Evolutionary conservation across 768 basidiomycete species (phyloP), one percentile per base, ranked within the genome.

Genomic region (Clavaria fumosa): DNA sequence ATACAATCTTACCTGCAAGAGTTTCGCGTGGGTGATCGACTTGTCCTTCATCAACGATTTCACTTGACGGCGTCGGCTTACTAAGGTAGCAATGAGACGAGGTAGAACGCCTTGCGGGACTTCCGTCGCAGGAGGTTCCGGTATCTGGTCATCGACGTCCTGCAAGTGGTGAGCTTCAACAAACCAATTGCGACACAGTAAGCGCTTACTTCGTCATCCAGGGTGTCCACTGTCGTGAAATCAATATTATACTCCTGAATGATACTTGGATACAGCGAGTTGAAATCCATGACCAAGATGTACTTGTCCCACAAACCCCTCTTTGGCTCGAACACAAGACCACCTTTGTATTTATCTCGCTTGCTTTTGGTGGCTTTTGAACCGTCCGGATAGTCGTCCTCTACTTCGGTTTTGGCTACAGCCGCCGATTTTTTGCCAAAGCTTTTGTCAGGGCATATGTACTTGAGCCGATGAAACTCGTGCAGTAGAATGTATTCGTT

Each of bases 201-300:
- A 21, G 10, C 40, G 50, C 57, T 5, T 38, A 63, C 64, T 56
- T 64, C 81, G 50, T 72, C 72, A 18, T 74, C 74, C 5, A 69
- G 63, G 38, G 71, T 70, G 31, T 86, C 82, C 14, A 97, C 78
- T 0, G 95, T 99, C 7, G 95, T 97, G 50, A 97, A 97, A 59
- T 97, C 95, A 47, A 99, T 97, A 54, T 99, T 97, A 53, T 85
- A 99, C 64, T 99, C 95, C 52, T 97, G 95, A 34, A 99, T 99
- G 63, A 99, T 99, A 55, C 85, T 90, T 4, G 95, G 95, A 54
- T 99, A 99, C 39, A 99, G 67, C 43, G 90, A 95, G 59, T 99
- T 99, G 76, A 97, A 99, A 57, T 99, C 95, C 95, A 99, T 99
- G 57, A 99, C 95, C 12, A 99, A 69, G 57, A 97, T 83, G 53